Evolutionary conservation across 1,284 basidiomycete genomes (phyloP).

Genomic region (Ustilago bromivora): DNA sequence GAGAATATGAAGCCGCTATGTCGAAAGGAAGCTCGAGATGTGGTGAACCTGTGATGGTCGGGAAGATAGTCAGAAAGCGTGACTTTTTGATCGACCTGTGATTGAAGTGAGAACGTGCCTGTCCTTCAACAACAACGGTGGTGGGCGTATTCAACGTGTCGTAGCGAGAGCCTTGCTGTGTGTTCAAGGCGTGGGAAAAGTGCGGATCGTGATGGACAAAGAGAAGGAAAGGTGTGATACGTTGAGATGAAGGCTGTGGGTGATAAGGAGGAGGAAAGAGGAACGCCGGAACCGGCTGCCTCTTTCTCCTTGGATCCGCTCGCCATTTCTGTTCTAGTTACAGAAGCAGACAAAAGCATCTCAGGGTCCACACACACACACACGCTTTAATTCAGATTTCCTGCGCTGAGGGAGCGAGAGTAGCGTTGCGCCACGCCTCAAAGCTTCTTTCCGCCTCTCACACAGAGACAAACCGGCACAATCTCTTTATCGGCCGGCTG

Average conservation of each 20-base stretch:
- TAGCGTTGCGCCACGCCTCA: neutral
- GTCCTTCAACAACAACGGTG: neutral
- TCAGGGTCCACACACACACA: neutral
- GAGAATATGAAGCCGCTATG: neutral
- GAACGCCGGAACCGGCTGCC: neutral
- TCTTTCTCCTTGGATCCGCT: neutral
- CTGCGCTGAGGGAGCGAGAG: neutral
- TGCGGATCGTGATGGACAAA: neutral
- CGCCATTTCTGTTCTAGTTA: neutral
- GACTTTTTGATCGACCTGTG: neutral
- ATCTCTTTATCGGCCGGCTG: neutral
- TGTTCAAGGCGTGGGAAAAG: neutral
- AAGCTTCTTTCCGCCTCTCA: neutral
- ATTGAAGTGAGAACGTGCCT: neutral
- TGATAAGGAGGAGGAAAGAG: neutral
- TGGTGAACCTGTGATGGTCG: neutral
- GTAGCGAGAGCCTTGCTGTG: neutral
- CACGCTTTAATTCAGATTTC: neutral
- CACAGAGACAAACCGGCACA: neutral
- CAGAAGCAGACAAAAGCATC: neutral
- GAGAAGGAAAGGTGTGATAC: conserved; percentile 1
- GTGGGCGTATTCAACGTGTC: neutral
- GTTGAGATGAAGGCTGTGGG: conserved; percentile 1
- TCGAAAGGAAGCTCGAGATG: neutral
- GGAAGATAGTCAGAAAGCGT: neutral